Percentiles rank a stretch among this genome's conserved stretches.
Conservation (phyloP, 306 rosid species). For the Castanea sativa region DNA sequence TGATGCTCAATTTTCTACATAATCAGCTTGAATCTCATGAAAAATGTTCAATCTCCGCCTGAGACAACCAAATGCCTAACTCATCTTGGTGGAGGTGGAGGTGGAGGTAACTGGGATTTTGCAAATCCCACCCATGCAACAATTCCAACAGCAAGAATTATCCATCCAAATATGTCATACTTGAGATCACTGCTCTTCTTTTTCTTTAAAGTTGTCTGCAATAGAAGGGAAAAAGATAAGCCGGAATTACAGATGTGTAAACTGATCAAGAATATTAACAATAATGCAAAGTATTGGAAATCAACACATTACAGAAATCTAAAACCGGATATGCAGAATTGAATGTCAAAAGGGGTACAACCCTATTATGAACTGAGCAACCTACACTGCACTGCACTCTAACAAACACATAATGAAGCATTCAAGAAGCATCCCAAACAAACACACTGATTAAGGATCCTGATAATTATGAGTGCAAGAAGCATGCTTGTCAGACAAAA, state of each 20-base stretch:
- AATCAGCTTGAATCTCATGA: conserved; percentile 4
- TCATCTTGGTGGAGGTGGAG: conserved; percentile 47
- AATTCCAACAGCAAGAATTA: conserved; percentile 60
- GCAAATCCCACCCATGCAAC: conserved; percentile 69
- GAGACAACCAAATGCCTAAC: conserved; percentile 14
- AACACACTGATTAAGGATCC: not conserved
- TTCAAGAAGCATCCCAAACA: not conserved
- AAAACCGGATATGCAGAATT: too few species aligned
- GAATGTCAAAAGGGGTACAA: not conserved
- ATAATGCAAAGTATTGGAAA: not conserved
- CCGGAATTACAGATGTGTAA: not conserved
- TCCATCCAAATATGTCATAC: conserved; percentile 63
- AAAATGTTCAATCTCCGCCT: not conserved
- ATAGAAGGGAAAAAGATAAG: not conserved
- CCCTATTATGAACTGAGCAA: not conserved
- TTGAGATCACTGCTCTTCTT: conserved; percentile 51
- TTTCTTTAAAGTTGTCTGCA: conserved; percentile 40
- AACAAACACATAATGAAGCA: not conserved
- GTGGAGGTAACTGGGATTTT: conserved; percentile 43
- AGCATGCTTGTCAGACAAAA: not conserved
- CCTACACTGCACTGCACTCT: not conserved
- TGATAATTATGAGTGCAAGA: not conserved
- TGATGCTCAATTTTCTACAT: conserved; percentile 24
- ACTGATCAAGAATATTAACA: not conserved
- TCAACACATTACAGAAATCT: not conserved